Percentiles rank a stretch among this genome's conserved stretches.
Evolutionary conservation across 345 rosid species (phyloP).

Genomic region (Theobroma cacao): DNA sequence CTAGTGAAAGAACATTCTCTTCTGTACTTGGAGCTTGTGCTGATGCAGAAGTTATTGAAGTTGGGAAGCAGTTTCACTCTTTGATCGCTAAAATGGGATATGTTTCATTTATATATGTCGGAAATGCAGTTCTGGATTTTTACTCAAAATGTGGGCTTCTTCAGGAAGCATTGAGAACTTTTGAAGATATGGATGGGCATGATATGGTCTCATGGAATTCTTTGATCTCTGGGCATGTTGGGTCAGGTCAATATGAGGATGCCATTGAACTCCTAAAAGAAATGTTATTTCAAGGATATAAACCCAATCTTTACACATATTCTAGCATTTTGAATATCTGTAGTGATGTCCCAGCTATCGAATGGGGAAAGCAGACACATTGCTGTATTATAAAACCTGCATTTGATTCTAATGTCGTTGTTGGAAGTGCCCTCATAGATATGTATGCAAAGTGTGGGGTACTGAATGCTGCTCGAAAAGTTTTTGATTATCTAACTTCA

Average conservation of each 20-base stretch:
- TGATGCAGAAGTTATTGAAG: slow-evolving; percentile 18
- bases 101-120: slow-evolving; percentile 18
- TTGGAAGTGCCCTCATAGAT: slow-evolving; percentile 32
- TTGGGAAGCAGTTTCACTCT: slow-evolving; percentile 33
- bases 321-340: slow-evolving; percentile 27
- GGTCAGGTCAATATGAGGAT: slow-evolving; percentile 21
- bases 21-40: slow-evolving; percentile 32
- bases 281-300: slow-evolving; percentile 27
- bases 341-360: slow-evolving; percentile 24
- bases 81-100: slow-evolving; percentile 32
- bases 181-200: slow-evolving; percentile 26
- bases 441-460: slow-evolving; percentile 41
- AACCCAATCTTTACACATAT: slow-evolving; percentile 24
- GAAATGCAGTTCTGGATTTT: slow-evolving; percentile 30
- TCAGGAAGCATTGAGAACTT: slow-evolving; percentile 21
- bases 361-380: slow-evolving; percentile 38
- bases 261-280: slow-evolving; percentile 21
- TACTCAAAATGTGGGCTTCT: slow-evolving; percentile 32
- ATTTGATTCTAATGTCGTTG: slow-evolving; percentile 27
- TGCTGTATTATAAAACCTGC: slow-evolving; percentile 34
- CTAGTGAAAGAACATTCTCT: slow-evolving; percentile 29
- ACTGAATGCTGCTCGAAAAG: slow-evolving; percentile 27
- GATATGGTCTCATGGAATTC: slow-evolving; percentile 40
- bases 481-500: slow-evolving; percentile 26
- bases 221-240: slow-evolving; percentile 26